Base-by-base conservation (phyloP, 2,329 filamentous ascomycete genomes). In the Parastagonospora avenae region DNA sequence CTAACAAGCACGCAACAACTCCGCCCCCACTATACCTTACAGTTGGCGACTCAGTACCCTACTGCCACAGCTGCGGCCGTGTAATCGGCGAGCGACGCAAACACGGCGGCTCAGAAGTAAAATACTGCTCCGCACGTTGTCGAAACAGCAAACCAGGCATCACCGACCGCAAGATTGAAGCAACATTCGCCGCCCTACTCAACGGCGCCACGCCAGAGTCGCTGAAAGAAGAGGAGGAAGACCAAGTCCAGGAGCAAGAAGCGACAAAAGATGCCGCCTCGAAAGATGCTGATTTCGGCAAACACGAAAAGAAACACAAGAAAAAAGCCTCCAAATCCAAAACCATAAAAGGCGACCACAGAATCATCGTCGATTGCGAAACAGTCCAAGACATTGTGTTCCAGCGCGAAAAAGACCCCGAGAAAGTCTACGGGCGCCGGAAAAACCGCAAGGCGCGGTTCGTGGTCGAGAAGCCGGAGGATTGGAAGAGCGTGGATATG, bases 91-190 rank as follows among this genome's bases (percentile, higher is more conserved):
- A 69, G 63, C 52, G 61, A 28, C 68, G 70, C 16, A 74, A 74
- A 2, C 59, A 67, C 14, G 54, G 68, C 5, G 62, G 68, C n/a
- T 59, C 68, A 24, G 60, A 69, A 36, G 67, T 77, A 29, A 85
- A 83, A 54, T 86, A 85, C 72, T 86, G 84, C 70, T 86, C 83
- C 0, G 73, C 78, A 39, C 73, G 79, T 32, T 86, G 83, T 57
- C 75, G 81, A 15, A 75, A 74, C 30, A 75, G 76, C 32, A 85
- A 84, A 60, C 80, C 80, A 0, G 74, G 77, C 0, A 73, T 73
- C 7, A 53, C 78, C 11, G 83, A 85, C 58, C 74, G 76, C 2
- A 77, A 78, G 48, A 82, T 86, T 37, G 83, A 85, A 64, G 68
- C 64, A 7, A 74, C 74, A 0, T 82, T 85, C 46, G 74, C 78